Conservation (phyloP, 2,329 filamentous ascomycete species). For the Arthrocladium fulminans region DNA sequence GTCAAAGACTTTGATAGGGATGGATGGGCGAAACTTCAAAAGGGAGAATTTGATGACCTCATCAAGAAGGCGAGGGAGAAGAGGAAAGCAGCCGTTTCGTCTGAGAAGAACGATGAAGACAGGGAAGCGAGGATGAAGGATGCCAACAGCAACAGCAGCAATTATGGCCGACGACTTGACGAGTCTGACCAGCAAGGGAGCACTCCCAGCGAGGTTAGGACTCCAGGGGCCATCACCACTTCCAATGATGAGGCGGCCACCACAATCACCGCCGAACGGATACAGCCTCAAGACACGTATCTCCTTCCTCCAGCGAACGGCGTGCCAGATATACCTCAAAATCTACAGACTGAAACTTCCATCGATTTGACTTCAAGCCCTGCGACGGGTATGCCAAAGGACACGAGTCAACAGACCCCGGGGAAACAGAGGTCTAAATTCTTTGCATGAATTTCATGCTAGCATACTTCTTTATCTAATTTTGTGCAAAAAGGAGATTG, state of each 20-base stretch:
- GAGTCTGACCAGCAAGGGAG: not conserved
- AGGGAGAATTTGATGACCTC: conserved; percentile 65
- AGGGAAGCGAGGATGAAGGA: not conserved
- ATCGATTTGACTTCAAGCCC: conserved; percentile 5
- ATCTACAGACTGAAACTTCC: not conserved
- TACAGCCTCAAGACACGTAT: not conserved
- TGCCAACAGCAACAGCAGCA: not conserved
- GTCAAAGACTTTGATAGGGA: conserved; percentile 80
- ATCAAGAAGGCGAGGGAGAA: conserved; percentile 62
- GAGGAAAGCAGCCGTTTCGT: conserved; percentile 6
- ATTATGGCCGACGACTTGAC: too few relatives aligned
- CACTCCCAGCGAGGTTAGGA: not conserved
- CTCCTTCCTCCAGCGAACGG: not conserved
- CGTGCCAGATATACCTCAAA: not conserved
- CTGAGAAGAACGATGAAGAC: not conserved
- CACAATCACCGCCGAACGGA: not conserved
- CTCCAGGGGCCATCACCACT: not conserved
- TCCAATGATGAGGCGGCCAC: not conserved
- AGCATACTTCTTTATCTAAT: not conserved
- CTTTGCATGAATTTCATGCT: not conserved
- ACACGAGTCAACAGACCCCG: not conserved
- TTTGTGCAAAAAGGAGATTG: too few relatives aligned
- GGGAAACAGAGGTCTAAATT: conserved; percentile 5
- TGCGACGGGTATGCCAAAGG: not conserved
- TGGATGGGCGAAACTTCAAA: conserved; percentile 66